Conservation (phyloP, 139 green algal species). For the Chlamydomonas sphaeroides region DNA sequence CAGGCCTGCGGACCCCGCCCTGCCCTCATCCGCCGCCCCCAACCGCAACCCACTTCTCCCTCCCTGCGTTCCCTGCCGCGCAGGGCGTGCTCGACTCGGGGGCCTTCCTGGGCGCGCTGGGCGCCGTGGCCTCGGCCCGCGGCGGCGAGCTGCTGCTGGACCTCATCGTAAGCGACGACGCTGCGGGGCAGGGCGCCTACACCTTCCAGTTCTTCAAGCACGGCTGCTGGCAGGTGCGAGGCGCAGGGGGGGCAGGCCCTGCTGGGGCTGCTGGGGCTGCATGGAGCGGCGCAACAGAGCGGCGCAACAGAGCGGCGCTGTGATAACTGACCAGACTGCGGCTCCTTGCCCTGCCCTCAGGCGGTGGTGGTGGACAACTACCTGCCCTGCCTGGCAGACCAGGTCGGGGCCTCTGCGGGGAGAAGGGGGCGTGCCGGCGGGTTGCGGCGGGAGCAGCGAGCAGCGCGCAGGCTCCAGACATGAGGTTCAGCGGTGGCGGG, state of each 20-base stretch:
- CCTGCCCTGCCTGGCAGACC: constrained; percentile 35
- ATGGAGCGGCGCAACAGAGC: too few species aligned
- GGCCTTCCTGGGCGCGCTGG: constrained; percentile 62
- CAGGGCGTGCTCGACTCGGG: constrained; percentile 50
- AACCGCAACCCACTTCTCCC: background rate
- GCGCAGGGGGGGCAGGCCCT: too few species aligned
- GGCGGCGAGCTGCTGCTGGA: constrained; percentile 60
- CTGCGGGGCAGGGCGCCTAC: constrained; percentile 38
- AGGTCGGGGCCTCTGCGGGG: constrained; percentile 13
- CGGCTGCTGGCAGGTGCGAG: constrained; percentile 74
- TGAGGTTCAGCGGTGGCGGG: too few species aligned
- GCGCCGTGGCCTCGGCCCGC: constrained; percentile 48
- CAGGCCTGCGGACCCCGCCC: background rate
- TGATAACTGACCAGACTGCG: too few species aligned
- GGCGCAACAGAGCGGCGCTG: too few species aligned
- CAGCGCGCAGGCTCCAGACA: too few species aligned
- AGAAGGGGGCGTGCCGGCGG: constrained; percentile 16
- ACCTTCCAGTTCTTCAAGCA: constrained; percentile 77
- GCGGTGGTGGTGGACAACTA: constrained; percentile 45
- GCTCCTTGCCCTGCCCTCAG: too few species aligned
- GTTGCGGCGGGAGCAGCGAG: too few species aligned
- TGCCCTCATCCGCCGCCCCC: background rate
- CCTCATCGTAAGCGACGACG: constrained; percentile 59
- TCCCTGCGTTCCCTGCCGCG: too few species aligned
- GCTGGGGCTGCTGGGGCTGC: too few species aligned